Conservation (phyloP, 192 early-diverging fungal species). For the Coemansia reversa region DNA sequence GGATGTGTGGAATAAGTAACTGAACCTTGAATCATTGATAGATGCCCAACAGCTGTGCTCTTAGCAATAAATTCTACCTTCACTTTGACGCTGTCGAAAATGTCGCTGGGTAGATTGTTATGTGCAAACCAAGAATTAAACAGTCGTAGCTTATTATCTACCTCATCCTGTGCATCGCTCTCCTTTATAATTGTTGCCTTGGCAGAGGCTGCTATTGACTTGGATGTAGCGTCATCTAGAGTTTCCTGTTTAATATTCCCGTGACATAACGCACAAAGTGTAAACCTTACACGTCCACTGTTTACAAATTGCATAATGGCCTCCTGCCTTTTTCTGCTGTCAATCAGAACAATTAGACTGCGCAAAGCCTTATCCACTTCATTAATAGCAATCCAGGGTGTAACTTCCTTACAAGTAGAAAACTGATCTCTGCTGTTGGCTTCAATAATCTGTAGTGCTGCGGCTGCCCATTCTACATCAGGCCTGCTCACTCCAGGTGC, state of each 20-base stretch:
- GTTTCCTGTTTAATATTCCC: conserved; percentile 31
- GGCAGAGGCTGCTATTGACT: conserved; percentile 21
- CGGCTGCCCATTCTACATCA: conserved; percentile 29
- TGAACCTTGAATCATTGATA: conserved; percentile 25
- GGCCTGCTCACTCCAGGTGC: conserved; percentile 52
- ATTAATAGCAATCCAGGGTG: conserved; percentile 51
- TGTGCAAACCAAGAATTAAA: conserved; percentile 26
- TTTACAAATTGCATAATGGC: conserved; percentile 1
- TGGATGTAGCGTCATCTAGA: conserved; percentile 25
- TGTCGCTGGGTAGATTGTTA: conserved; percentile 37
- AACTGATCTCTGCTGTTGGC: not conserved
- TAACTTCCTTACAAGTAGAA: not conserved
- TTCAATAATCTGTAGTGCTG: conserved; percentile 4
- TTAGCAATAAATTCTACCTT: conserved; percentile 4
- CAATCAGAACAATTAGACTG: conserved; percentile 50
- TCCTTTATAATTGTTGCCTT: not conserved
- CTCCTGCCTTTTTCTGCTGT: conserved; percentile 12
- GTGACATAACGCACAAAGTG: conserved; percentile 45
- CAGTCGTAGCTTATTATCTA: not conserved
- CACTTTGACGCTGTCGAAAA: conserved; percentile 18
- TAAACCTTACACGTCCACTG: conserved; percentile 19
- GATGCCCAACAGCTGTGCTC: conserved; percentile 27
- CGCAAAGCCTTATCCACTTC: conserved; percentile 60
- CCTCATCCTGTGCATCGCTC: too few relatives aligned
- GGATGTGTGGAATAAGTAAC: conserved; percentile 27